Evolutionary conservation across 2,329 filamentous ascomycete genomes (phyloP).

Genomic region (Nothophaeocryptopus gaeumannii): DNA sequence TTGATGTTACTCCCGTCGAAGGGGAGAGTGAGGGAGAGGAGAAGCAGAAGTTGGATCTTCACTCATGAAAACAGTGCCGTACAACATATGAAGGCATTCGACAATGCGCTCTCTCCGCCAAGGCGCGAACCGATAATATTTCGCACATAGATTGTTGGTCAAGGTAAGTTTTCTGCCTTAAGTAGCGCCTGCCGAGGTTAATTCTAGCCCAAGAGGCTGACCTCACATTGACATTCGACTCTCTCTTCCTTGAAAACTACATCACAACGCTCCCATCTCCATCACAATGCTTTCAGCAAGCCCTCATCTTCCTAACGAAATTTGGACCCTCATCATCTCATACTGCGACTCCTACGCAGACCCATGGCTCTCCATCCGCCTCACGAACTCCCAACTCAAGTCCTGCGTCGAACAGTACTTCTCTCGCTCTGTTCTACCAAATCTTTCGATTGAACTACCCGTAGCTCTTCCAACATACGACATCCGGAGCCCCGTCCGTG

Average conservation of each 20-base stretch:
- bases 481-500: constrained; percentile 9
- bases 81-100: too few relatives aligned
- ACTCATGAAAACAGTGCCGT: too few relatives aligned
- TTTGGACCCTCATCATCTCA: constrained; percentile 11
- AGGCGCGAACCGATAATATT: too few relatives aligned
- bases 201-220: too few relatives aligned
- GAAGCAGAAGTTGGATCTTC: constrained; percentile 5
- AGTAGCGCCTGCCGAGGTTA: too few relatives aligned
- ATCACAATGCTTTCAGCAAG: too few relatives aligned
- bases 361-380: constrained; percentile 10
- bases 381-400: constrained; percentile 5
- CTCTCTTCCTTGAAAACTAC: background rate
- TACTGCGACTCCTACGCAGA: background rate
- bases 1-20: constrained; percentile 8
- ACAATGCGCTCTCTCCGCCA: too few relatives aligned
- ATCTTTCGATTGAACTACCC: constrained; percentile 7
- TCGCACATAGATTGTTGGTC: too few relatives aligned
- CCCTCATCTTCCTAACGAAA: constrained; percentile 13
- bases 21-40: constrained; percentile 1
- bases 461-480: constrained; percentile 15
- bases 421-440: background rate
- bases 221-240: too few relatives aligned
- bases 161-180: too few relatives aligned
- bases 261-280: too few relatives aligned
- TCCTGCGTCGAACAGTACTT: constrained; percentile 15